Conservation (phyloP, 805 yeast species). For the Nakazawaea anatomiae region DNA sequence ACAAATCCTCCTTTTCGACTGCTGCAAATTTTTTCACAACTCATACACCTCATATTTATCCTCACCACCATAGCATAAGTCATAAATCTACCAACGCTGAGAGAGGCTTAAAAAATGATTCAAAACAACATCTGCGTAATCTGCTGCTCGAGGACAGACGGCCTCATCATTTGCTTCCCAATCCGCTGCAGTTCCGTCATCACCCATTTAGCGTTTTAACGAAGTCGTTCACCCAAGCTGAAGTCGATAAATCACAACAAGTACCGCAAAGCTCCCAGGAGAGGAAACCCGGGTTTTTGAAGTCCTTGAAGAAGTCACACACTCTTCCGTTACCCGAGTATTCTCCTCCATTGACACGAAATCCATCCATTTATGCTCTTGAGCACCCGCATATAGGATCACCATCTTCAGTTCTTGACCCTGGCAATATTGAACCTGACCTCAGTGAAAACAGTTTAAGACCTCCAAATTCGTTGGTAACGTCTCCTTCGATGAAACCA, state of each 20-base stretch:
- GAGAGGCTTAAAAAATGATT: not conserved
- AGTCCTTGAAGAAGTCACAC: not conserved
- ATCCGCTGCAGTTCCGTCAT: not conserved
- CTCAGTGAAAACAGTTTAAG: not conserved
- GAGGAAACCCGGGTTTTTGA: not conserved
- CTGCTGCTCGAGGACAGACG: not conserved
- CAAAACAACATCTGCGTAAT: not conserved
- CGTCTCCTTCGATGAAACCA: not conserved
- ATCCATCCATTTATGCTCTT: not conserved
- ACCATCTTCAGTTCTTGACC: not conserved
- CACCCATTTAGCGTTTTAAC: not conserved
- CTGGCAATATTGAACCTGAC: not conserved
- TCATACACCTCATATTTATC: constrained; percentile 3
- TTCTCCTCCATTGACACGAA: not conserved
- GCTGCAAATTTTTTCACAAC: constrained; percentile 4
- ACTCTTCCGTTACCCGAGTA: not conserved
- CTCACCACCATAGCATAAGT: not conserved
- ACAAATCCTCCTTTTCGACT: constrained; percentile 1
- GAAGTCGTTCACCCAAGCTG: not conserved
- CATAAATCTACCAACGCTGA: not conserved
- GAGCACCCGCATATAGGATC: not conserved
- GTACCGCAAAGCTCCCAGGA: not conserved
- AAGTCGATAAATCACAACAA: not conserved
- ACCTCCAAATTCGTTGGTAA: not conserved
- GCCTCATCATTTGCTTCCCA: not conserved